These are phyloP conservation scores for Jaltomata sinuosa DNA, from an alignment of 257 asterid species.

Conservation along the genomic window DNA sequence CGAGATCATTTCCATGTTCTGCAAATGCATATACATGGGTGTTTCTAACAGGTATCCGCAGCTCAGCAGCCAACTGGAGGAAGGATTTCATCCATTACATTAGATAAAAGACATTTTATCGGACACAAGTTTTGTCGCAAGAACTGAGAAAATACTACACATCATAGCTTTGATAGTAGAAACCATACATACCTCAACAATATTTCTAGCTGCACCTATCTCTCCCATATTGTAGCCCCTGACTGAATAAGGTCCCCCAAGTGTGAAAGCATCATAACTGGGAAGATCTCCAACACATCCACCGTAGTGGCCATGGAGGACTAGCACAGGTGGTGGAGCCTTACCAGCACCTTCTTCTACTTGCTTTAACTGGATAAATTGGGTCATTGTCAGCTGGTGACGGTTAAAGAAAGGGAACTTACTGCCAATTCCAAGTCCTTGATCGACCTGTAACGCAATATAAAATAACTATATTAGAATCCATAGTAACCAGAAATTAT, in stretches of 20 bases:
- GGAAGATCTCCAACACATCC: conserved; percentile 99
- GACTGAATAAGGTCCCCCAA: conserved; percentile 98
- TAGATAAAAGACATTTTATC: neutral
- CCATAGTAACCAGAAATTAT: neutral
- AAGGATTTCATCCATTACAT: conserved; percentile 8
- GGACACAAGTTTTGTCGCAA: neutral
- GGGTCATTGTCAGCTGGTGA: conserved; percentile 75
- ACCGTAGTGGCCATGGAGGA: conserved; percentile 92
- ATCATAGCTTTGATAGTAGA: neutral
- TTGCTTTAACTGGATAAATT: conserved; percentile 62
- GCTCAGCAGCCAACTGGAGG: conserved; percentile 75
- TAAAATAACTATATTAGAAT: neutral
- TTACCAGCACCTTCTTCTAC: conserved; percentile 95
- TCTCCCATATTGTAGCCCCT: conserved; percentile 99
- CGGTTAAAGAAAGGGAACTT: conserved; percentile 84
- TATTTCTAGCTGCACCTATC: conserved; percentile 90
- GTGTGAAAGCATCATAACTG: conserved; percentile 87
- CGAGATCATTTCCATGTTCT: conserved; percentile 94
- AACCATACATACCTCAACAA: conserved; percentile 53
- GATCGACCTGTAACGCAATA: conserved; percentile 63
- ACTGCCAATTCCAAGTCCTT: conserved; percentile 89
- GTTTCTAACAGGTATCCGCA: conserved; percentile 73
- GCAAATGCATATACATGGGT: conserved; percentile 83
- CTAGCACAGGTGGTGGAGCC: conserved; percentile 89
- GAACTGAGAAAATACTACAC: neutral